phyloP scores from a whole-genome alignment of 345 rosid genomes.

The Cardamine chenopodiifolia region DNA sequence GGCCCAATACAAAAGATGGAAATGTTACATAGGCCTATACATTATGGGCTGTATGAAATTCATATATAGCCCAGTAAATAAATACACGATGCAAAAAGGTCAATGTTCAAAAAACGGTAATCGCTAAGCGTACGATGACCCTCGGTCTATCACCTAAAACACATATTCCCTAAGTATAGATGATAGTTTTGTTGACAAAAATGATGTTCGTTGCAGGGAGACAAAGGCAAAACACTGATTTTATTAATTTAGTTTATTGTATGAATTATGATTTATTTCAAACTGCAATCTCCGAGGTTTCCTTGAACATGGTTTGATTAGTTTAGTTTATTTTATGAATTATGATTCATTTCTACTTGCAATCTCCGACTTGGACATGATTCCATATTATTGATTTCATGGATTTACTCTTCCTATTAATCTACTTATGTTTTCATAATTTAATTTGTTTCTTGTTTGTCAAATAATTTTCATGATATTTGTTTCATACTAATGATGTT shows the following conservation, averaged over 20 bases:
- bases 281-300: not conserved
- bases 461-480: not conserved
- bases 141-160: too few species aligned
- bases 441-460: not conserved
- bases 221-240: slow-evolving; percentile 19
- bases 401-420: not conserved
- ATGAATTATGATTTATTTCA: not conserved
- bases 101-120: too few species aligned
- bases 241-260: not conserved
- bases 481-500: too few species aligned
- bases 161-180: not conserved
- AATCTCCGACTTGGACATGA: not conserved
- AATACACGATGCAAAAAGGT: too few species aligned
- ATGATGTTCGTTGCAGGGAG: not conserved
- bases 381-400: slow-evolving; percentile 4
- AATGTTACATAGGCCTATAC: not conserved
- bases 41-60: slow-evolving; percentile 8
- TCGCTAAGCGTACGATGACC: too few species aligned
- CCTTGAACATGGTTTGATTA: not conserved
- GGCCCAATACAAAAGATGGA: not conserved
- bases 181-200: not conserved
- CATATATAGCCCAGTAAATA: not conserved
- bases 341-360: not conserved
- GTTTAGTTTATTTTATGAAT: not conserved
- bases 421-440: not conserved